These are phyloP conservation scores for Wickerhamomyces chaumierensis DNA, from an alignment of 805 yeast genomes.

Conservation along the genomic window DNA sequence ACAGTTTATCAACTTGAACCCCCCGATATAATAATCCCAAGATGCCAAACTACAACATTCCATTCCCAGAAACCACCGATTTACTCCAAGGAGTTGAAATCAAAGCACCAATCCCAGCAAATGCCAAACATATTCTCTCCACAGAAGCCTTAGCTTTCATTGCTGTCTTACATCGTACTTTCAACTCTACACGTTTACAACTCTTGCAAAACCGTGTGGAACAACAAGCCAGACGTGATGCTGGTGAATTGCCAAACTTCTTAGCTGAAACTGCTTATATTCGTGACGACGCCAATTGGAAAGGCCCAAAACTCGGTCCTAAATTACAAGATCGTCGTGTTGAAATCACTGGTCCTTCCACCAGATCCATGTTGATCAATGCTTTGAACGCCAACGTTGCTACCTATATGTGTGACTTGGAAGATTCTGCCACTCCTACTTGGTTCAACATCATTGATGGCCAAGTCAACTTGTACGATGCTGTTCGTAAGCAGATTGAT, in stretches of 20 bases:
- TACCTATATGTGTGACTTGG: conserved; percentile 81
- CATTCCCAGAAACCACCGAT: conserved; percentile 20
- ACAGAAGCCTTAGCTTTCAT: conserved; percentile 52
- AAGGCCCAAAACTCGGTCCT: conserved; percentile 61
- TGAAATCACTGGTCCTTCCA: conserved; percentile 82
- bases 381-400: conserved; percentile 71
- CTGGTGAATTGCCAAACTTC: conserved; percentile 51
- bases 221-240: conserved; percentile 51
- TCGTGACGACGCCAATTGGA: conserved; percentile 67
- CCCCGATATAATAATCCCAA: no score
- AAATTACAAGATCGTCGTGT: conserved; percentile 67
- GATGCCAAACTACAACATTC: conserved; percentile 12
- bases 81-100: conserved; percentile 26
- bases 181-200: conserved; percentile 48
- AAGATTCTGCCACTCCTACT: conserved; percentile 77
- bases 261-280: conserved; percentile 58
- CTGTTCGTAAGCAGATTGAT: conserved; percentile 55
- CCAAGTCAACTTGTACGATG: conserved; percentile 70
- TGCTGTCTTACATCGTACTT: conserved; percentile 63
- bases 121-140: conserved; percentile 28
- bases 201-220: conserved; percentile 50
- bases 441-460: conserved; percentile 75
- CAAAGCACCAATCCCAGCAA: conserved; percentile 25
- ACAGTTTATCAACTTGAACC: no score
- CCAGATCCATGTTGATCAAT: conserved; percentile 73